phyloP scores from a whole-genome alignment of 306 rosid species.

The Adenanthera pavonina region DNA sequence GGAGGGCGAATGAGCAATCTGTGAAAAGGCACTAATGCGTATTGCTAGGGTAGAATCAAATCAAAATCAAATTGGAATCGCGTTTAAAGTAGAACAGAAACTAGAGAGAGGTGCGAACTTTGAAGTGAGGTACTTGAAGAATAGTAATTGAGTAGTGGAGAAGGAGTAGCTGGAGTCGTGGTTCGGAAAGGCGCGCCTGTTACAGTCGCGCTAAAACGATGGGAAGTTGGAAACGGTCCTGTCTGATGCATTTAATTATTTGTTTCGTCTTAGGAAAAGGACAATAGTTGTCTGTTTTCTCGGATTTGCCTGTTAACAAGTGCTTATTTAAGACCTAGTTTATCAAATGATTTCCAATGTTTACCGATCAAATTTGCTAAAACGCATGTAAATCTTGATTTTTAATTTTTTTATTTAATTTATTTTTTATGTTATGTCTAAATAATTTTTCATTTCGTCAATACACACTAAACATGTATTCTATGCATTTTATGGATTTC shows the following conservation, averaged over 20 bases:
- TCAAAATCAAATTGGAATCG: slow-evolving; percentile 2
- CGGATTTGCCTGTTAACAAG: neutral
- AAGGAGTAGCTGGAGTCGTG: neutral
- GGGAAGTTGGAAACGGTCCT: slow-evolving; percentile 3
- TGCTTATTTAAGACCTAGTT: neutral
- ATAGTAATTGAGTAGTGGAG: neutral
- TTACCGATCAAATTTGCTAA: no score
- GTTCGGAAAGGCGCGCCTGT: neutral
- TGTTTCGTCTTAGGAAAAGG: neutral
- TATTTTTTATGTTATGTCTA: no score
- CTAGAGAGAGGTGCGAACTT: neutral
- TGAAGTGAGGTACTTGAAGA: slow-evolving; percentile 19
- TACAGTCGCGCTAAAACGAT: neutral
- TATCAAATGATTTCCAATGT: neutral
- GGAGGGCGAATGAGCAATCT: neutral
- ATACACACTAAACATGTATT: no score
- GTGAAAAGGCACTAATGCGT: neutral
- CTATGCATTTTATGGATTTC: no score
- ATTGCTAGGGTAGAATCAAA: neutral
- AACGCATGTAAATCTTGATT: no score
- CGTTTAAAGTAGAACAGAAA: neutral
- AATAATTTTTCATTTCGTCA: no score
- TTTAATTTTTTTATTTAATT: no score
- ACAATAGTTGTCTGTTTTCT: neutral
- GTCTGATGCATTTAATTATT: no score